Evolutionary conservation across 192 early-diverging fungal species (phyloP), one percentile per base, ranked within the genome.

Genomic region (Geranomyces variabilis): DNA sequence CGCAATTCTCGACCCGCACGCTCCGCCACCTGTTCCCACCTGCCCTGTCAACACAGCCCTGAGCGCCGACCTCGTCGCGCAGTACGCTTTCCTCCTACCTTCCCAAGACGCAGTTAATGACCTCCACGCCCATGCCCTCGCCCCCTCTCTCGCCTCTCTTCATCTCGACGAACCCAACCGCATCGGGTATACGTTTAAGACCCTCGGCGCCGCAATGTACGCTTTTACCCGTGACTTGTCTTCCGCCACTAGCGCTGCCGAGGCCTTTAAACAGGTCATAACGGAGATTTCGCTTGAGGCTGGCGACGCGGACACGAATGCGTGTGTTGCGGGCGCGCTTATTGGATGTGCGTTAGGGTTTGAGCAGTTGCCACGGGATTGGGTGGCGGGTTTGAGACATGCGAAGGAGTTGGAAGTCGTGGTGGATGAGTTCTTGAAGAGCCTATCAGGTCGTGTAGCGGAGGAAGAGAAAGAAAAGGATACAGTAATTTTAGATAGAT

Each of bases 231-330:
- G 77, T 19, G 41, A 60, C 22, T 43, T 82, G 55, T 73, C 65
- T 26, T 3, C 64, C 6, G 22, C 28, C 5, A 26, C 22, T 7
- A 24, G 51, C 24, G 64, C 76, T 0, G 76, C 73, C 0, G 58
- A 60, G n/a, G 69, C 77, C 3, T 85, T 87, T 60, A 74, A 72
- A 6, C 75, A 73, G 1, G 43, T 83, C 12, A 77, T 86, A 45
- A 83, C 76, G n/a, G 80, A 80, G 36, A 31, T 87, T 17, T 66
- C 69, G 1, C 51, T 86, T 49, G 84, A 87, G 66, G 86, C 76
- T 29, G 86, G 86, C 12, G 83, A 86, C 68, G 80, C 86, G 2
- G 86, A 87, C 65, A 87, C 86, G 17, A 87, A 87, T 64, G 78
- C 71, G 6, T 73, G 82, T 14, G 86, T 87, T 24, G 81, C 80